phyloP scores from a whole-genome alignment of 352 stramenopile species.

The Peronospora destructor region DNA sequence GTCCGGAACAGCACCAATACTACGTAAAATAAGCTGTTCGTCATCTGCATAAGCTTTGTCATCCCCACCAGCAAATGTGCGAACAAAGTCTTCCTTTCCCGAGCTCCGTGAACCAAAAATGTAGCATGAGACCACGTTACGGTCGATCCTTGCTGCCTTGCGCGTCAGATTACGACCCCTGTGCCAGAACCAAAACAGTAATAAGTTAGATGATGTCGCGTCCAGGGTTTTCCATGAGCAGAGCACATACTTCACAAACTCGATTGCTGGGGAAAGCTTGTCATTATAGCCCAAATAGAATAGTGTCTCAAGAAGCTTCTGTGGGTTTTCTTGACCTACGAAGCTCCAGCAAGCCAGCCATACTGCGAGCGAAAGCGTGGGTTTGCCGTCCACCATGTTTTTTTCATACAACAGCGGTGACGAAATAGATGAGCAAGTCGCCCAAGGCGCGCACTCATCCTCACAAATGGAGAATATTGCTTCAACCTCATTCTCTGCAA shows the following conservation, averaged over 20 bases:
- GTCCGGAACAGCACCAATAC: constrained; percentile 50
- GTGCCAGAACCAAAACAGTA: constrained; percentile 2
- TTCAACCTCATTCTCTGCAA: constrained; percentile 59
- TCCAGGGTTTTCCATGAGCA: background rate
- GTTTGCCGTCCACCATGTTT: constrained; percentile 44
- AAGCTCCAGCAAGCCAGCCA: constrained; percentile 74
- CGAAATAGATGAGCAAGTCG: constrained; percentile 49
- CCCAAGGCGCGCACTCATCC: constrained; percentile 60
- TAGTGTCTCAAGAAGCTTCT: constrained; percentile 64
- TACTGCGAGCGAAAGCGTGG: constrained; percentile 42
- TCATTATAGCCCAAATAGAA: constrained; percentile 83
- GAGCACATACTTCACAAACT: constrained; percentile 51
- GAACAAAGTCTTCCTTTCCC: constrained; percentile 51
- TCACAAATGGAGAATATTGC: constrained; percentile 83
- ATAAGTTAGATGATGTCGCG: background rate
- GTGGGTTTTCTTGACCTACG: constrained; percentile 67
- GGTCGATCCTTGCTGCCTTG: constrained; percentile 50
- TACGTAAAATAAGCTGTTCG: constrained; percentile 38
- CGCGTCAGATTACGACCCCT: constrained; percentile 53
- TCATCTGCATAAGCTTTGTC: constrained; percentile 19
- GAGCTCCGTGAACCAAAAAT: constrained; percentile 42
- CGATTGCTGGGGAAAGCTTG: constrained; percentile 53
- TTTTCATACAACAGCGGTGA: constrained; percentile 52
- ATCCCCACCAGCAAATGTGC: constrained; percentile 44
- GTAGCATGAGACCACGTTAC: constrained; percentile 68